phyloP scores from a whole-genome alignment of 2,329 filamentous ascomycete genomes.

The Alternaria tenuissima region DNA sequence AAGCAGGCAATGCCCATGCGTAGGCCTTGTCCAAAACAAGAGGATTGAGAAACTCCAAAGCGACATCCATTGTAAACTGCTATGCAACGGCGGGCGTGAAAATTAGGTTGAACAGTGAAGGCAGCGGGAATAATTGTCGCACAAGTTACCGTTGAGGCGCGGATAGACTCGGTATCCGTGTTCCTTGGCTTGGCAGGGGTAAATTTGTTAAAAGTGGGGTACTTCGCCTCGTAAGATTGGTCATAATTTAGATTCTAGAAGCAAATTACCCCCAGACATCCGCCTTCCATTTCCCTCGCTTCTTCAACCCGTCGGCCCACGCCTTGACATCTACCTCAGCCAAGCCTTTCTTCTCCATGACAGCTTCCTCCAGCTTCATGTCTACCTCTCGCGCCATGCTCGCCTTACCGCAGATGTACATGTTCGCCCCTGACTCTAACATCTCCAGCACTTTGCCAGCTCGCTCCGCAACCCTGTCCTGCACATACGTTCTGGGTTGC shows the following conservation, averaged over 20 bases:
- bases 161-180: conserved; percentile 7
- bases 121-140: conserved; percentile 7
- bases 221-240: background rate
- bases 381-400: conserved; percentile 56
- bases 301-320: conserved; percentile 60
- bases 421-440: conserved; percentile 50
- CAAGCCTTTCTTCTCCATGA: conserved; percentile 50
- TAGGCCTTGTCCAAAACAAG: conserved; percentile 18
- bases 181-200: conserved; percentile 16
- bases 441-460: conserved; percentile 43
- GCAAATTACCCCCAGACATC: conserved; percentile 60
- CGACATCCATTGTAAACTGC: conserved; percentile 12
- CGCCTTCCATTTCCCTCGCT: conserved; percentile 61
- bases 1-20: conserved; percentile 11
- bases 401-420: conserved; percentile 46
- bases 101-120: conserved; percentile 11
- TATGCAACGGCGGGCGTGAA: conserved; percentile 12
- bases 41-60: conserved; percentile 15
- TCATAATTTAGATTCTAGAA: background rate
- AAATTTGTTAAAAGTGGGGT: conserved; percentile 7
- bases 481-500: conserved; percentile 47
- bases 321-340: conserved; percentile 52
- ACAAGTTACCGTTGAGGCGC: conserved; percentile 8
- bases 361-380: conserved; percentile 49
- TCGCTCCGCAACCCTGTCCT: conserved; percentile 40